Conservation (phyloP, 208 protist species). For the Leishmania turanica region DNA sequence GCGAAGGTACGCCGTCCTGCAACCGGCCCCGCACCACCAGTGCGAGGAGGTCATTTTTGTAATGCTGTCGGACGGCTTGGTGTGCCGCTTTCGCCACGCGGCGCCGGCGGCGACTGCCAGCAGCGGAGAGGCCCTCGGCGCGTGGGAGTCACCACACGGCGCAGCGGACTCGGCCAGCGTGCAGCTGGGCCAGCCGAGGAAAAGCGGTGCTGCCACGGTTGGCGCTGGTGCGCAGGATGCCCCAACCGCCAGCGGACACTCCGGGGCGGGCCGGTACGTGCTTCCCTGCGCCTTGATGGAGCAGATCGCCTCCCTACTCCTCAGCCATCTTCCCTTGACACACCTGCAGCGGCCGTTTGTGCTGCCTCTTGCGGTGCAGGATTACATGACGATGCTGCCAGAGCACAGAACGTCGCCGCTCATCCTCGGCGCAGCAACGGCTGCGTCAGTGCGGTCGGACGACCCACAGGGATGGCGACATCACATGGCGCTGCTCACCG, state of each 20-base stretch:
- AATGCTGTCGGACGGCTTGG: conserved; percentile 61
- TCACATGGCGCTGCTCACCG: conserved; percentile 8
- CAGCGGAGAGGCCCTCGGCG: not conserved
- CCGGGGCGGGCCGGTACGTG: conserved; percentile 18
- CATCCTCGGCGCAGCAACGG: conserved; percentile 19
- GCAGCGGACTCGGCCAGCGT: not conserved
- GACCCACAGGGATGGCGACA: conserved; percentile 5
- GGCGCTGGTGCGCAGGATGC: not conserved
- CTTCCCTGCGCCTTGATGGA: conserved; percentile 71
- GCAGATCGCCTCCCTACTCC: conserved; percentile 49
- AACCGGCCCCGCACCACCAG: conserved; percentile 29
- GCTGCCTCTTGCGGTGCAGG: conserved; percentile 58
- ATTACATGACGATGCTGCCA: conserved; percentile 79
- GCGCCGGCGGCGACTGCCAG: not conserved
- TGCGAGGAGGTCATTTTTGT: conserved; percentile 63
- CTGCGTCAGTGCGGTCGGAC: conserved; percentile 20
- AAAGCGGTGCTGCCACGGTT: not conserved
- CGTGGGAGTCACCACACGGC: not conserved
- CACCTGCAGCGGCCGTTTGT: conserved; percentile 68
- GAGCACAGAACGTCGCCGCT: conserved; percentile 32
- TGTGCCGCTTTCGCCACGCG: conserved; percentile 45
- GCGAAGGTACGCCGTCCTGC: conserved; percentile 17
- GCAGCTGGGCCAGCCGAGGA: not conserved
- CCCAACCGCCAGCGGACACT: not conserved
- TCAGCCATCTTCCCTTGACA: conserved; percentile 64